Conservation (phyloP, 208 protist genomes). For the Spongospora subterranea region DNA sequence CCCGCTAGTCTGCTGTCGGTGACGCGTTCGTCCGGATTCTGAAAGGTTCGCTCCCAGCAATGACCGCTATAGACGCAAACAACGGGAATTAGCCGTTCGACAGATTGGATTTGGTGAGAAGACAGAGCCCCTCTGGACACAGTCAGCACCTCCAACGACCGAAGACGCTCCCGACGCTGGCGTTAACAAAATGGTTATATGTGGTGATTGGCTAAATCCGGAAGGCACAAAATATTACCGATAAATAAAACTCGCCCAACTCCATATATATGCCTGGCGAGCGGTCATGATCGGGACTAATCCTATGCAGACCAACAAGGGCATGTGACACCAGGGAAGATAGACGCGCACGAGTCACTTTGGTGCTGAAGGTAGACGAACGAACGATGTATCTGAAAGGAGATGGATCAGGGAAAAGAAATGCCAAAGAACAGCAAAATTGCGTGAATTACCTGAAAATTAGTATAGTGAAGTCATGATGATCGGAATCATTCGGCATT, state of each 20-base stretch:
- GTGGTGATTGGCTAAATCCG: not conserved
- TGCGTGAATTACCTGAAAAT: not conserved
- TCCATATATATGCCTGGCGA: not conserved
- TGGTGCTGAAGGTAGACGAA: not conserved
- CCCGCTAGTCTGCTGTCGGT: not conserved
- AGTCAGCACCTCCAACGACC: too few relatives aligned
- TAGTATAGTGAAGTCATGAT: not conserved
- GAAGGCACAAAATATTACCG: not conserved
- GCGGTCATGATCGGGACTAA: not conserved
- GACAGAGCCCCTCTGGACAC: too few relatives aligned
- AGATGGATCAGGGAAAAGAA: not conserved
- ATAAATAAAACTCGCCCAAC: constrained; percentile 9
- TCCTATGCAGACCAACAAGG: not conserved
- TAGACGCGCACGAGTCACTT: not conserved
- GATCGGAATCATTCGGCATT: constrained; percentile 6
- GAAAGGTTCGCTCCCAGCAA: not conserved
- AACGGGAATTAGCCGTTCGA: too few relatives aligned
- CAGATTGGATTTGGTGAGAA: too few relatives aligned
- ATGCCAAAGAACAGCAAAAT: not conserved
- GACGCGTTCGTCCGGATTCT: not conserved
- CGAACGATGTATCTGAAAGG: constrained; percentile 14
- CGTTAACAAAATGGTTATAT: not conserved
- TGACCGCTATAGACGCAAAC: not conserved
- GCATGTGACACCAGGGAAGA: not conserved
- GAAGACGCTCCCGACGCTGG: too few relatives aligned